phyloP scores from a whole-genome alignment of 2,329 filamentous ascomycete genomes.

The Thermomyces lanuginosus region DNA sequence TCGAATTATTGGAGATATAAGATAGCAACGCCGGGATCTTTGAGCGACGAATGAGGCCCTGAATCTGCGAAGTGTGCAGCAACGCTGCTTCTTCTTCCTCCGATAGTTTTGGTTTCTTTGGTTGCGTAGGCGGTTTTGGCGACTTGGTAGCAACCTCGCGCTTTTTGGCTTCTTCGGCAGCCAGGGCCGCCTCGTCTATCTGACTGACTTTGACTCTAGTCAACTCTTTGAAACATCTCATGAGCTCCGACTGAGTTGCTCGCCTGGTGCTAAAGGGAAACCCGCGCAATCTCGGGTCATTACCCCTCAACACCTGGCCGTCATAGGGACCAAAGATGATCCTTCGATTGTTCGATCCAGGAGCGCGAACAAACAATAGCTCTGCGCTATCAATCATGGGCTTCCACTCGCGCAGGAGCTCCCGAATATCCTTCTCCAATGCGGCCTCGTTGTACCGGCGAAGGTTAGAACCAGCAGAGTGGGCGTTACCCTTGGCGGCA shows the following conservation, averaged over 20 bases:
- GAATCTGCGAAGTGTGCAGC: conserved; percentile 76
- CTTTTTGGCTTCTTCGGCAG: conserved; percentile 33
- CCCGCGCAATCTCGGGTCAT: conserved; percentile 63
- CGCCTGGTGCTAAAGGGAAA: conserved; percentile 89
- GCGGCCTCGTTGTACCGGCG: conserved; percentile 90
- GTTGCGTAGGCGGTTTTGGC: conserved; percentile 16
- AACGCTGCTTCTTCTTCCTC: conserved; percentile 71
- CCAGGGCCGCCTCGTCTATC: conserved; percentile 50
- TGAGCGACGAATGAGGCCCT: conserved; percentile 71
- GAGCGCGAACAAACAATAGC: conserved; percentile 75
- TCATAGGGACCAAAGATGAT: conserved; percentile 88
- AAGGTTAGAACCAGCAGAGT: conserved; percentile 80
- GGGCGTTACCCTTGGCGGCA: conserved; percentile 78
- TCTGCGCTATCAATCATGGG: conserved; percentile 67
- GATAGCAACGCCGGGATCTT: conserved; percentile 75
- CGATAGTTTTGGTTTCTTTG: conserved; percentile 43
- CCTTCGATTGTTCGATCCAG: conserved; percentile 67
- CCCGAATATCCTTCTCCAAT: conserved; percentile 71
- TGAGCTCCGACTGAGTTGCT: conserved; percentile 84
- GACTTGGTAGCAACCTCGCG: conserved; percentile 22
- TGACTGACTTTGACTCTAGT: conserved; percentile 75
- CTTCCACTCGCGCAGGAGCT: conserved; percentile 71
- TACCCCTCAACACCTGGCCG: conserved; percentile 61
- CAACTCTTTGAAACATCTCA: conserved; percentile 86
- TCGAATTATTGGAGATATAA: conserved; percentile 61